Conservation (phyloP, 306 rosid genomes). For the Echinosophora koreensis region DNA sequence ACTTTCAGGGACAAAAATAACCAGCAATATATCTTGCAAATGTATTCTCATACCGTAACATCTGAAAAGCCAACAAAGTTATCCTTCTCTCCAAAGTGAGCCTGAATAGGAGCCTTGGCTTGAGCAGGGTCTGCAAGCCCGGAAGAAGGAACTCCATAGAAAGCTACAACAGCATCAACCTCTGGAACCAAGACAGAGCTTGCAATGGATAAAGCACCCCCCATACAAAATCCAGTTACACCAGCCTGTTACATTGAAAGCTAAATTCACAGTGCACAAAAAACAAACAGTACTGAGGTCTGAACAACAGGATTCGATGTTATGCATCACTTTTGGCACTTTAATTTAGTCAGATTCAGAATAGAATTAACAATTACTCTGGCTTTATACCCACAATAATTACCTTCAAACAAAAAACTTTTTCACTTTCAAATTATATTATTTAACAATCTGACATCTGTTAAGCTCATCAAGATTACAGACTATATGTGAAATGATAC, state of each 20-base stretch:
- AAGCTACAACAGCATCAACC: conserved; percentile 91
- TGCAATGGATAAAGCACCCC: conserved; percentile 96
- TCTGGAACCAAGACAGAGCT: conserved; percentile 87
- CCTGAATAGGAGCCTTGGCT: conserved; percentile 91
- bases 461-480: too few species aligned
- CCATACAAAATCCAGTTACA: conserved; percentile 98
- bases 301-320: neutral
- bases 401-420: neutral
- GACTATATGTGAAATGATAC: neutral
- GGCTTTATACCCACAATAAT: neutral
- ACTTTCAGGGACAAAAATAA: neutral
- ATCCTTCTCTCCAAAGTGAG: conserved; percentile 97
- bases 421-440: conserved; percentile 7
- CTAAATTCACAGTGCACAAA: neutral
- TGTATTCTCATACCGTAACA: conserved; percentile 68
- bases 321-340: neutral
- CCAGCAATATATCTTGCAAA: neutral
- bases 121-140: conserved; percentile 94
- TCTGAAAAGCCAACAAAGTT: conserved; percentile 89
- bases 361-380: neutral
- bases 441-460: neutral
- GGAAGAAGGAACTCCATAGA: conserved; percentile 88
- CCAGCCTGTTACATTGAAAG: conserved; percentile 69
- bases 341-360: neutral
- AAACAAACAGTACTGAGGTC: neutral